Evolutionary conservation across 148 eudicot genomes (phyloP).

Genomic region (Rhododendron ovatum): DNA sequence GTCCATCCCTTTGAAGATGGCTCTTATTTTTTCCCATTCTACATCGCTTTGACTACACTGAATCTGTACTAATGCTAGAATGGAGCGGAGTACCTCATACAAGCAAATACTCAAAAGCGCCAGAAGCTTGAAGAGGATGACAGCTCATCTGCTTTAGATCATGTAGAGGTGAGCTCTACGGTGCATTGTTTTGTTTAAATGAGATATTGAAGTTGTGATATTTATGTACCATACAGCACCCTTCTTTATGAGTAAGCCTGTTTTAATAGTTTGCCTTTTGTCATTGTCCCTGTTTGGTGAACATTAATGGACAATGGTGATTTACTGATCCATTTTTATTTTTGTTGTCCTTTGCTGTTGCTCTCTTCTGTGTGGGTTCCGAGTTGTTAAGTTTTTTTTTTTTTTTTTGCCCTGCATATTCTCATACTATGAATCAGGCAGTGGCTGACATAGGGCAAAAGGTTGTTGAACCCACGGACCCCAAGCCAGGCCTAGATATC

Average conservation of each 20-base stretch:
- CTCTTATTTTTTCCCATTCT: not conserved
- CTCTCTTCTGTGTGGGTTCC: not conserved
- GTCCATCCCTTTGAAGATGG: slow-evolving; percentile 3
- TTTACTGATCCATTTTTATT: not conserved
- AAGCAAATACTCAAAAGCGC: slow-evolving; percentile 91
- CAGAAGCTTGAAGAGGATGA: slow-evolving; percentile 56
- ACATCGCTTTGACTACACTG: not conserved
- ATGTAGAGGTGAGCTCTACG: slow-evolving; percentile 48
- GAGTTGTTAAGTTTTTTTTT: not conserved
- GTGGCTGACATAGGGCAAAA: slow-evolving; percentile 50
- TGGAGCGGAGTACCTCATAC: slow-evolving; percentile 81
- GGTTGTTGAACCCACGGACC: slow-evolving; percentile 32
- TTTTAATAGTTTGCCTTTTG: not conserved
- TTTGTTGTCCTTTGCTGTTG: not conserved
- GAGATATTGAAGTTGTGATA: not conserved
- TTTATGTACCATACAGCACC: not conserved
- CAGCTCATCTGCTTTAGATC: slow-evolving; percentile 33
- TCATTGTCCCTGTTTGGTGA: not conserved
- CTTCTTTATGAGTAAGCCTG: not conserved
- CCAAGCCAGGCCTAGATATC: slow-evolving; percentile 39
- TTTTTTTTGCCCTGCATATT: not conserved
- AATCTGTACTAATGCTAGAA: slow-evolving; percentile 37
- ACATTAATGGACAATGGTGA: not conserved
- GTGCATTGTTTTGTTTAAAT: not conserved
- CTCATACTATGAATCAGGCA: slow-evolving; percentile 32